Conservation (phyloP, 306 rosid species). For the Vachellia collinsii region DNA sequence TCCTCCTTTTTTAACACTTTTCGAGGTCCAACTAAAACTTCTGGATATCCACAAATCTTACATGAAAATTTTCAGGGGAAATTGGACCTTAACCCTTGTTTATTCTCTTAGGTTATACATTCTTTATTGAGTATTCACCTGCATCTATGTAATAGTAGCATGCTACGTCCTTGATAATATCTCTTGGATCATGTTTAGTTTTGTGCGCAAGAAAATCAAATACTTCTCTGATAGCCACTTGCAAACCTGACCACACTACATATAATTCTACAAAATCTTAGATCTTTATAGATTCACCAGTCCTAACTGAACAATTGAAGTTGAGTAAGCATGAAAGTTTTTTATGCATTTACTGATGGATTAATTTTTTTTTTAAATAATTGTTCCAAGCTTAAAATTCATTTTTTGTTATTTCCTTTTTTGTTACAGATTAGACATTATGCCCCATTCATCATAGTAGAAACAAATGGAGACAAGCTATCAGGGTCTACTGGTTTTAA, state of each 20-base stretch:
- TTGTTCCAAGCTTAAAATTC: constrained; percentile 6
- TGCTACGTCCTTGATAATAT: background rate
- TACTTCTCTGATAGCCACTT: background rate
- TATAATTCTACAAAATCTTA: background rate
- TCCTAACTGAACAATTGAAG: background rate
- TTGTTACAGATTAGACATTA: constrained; percentile 77
- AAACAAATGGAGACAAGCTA: constrained; percentile 79
- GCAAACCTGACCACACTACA: background rate
- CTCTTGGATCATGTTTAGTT: background rate
- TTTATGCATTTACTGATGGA: background rate
- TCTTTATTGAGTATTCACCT: constrained; percentile 1
- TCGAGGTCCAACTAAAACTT: too few species aligned
- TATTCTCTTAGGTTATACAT: background rate
- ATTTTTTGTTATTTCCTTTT: background rate
- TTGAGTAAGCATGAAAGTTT: background rate
- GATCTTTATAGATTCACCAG: background rate
- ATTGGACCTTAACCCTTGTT: too few species aligned
- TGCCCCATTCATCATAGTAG: constrained; percentile 69
- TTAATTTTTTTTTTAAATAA: background rate
- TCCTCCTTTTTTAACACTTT: too few species aligned
- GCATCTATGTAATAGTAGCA: background rate
- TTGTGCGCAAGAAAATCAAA: background rate
- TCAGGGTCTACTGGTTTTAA: constrained; percentile 82
- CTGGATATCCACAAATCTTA: too few species aligned
- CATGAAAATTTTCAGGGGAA: too few species aligned